Base-by-base conservation (phyloP, 371 early-diverging fungal genomes). In the Zopfochytrium polystomum region DNA sequence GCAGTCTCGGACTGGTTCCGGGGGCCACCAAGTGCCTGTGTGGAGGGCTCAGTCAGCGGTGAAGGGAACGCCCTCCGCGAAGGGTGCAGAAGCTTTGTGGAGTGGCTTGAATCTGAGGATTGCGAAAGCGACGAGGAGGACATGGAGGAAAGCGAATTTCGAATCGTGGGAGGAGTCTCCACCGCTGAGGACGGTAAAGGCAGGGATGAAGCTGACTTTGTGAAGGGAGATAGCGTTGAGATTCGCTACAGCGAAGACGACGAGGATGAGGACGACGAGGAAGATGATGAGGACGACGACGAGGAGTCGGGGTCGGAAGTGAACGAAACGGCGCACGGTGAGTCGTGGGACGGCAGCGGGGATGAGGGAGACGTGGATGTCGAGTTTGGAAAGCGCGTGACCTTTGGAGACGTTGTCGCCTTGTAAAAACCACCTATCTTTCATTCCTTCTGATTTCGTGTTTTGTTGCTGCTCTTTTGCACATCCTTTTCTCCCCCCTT, bases 141-240 rank as follows among this genome's bases (percentile, higher is more conserved):
- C 52, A 48, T 27, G n/a, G 60, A 35, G 7, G 30, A 25, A 6
- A 5, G 6, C 9, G 25, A 22, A 9, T 33, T 11, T 18, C 7
- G 46, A n/a, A 23, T 3, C 5, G 9, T 43, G 23, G 13, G 11
- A 33, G 11, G 42, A 45, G 23, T 58, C 20, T 25, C 7, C 23
- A 13, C 48, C 49, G 60, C 7, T 23, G 23, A 13, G 18, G 33
- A 29, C 46, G 18, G 49, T 59, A 31, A 33, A 51, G 5, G 20
- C 31, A 3, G 49, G 60, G 60, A 49, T 59, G 51, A 55, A 44
- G 30, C n/a, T n/a, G n/a, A n/a, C n/a, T n/a, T n/a, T n/a, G n/a
- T n/a, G 13, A 11, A 31, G 22, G 32, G 29, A 25, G 22, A 38
- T 38, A 9, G 9, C n/a, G 9, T n/a, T 11, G 48, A 47, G 13